Percentiles rank a stretch among this genome's conserved stretches.
These are phyloP conservation scores for Triticum turgidum DNA, from an alignment of 176 grass and related monocot genomes.

Conservation along the genomic window DNA sequence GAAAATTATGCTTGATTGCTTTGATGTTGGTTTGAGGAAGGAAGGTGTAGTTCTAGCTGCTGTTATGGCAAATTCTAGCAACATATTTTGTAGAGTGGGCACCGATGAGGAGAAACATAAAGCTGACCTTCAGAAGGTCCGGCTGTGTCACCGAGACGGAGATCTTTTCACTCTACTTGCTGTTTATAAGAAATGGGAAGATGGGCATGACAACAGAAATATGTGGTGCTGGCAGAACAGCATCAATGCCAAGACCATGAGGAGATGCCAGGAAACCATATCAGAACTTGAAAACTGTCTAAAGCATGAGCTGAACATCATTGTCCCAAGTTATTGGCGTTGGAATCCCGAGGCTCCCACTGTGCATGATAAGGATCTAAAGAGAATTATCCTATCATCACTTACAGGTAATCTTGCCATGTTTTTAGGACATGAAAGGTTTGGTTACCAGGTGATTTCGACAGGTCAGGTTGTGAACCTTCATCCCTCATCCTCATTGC, in stretches of 20 bases:
- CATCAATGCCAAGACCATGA: constrained; percentile 93
- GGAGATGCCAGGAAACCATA: constrained; percentile 79
- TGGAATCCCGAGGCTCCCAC: constrained; percentile 72
- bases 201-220: constrained; percentile 56
- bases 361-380: constrained; percentile 58
- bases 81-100: constrained; percentile 97
- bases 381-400: constrained; percentile 76
- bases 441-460: constrained; percentile 87
- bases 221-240: constrained; percentile 95
- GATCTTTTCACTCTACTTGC: constrained; percentile 93
- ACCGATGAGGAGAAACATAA: constrained; percentile 78
- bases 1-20: constrained; percentile 94
- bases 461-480: constrained; percentile 72
- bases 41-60: constrained; percentile 88
- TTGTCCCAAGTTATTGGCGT: constrained; percentile 78
- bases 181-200: constrained; percentile 97
- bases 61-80: constrained; percentile 93
- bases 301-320: constrained; percentile 68
- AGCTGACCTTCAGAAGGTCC: constrained; percentile 79
- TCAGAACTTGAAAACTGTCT: constrained; percentile 80
- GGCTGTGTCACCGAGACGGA: constrained; percentile 79
- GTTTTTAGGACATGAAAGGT: constrained; percentile 76
- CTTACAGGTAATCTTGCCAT: constrained; percentile 83
- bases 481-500: constrained; percentile 86
- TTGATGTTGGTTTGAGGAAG: constrained; percentile 61